phyloP scores from a whole-genome alignment of 1,139 yeast species.

The Lodderomyces metapsilosis region DNA sequence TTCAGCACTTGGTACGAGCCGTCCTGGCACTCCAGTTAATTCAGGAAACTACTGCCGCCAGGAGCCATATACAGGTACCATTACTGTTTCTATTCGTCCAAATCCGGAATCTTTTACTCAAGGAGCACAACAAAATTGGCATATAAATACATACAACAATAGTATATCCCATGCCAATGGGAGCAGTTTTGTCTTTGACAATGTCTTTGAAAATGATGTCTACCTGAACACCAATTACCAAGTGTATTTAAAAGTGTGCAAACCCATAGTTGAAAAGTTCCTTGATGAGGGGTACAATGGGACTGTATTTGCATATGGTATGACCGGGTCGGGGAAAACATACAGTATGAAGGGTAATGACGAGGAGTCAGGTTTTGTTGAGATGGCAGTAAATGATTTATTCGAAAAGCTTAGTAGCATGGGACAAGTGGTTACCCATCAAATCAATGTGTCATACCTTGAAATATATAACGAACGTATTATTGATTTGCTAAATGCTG shows the following conservation, averaged over 20 bases:
- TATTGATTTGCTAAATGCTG: slow-evolving; percentile 52
- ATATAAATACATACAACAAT: slow-evolving; percentile 33
- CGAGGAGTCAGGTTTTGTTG: slow-evolving; percentile 74
- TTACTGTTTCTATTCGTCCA: slow-evolving; percentile 54
- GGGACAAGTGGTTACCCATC: slow-evolving; percentile 21
- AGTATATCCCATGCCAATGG: slow-evolving; percentile 52
- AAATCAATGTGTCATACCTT: slow-evolving; percentile 65
- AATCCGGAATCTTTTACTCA: slow-evolving; percentile 41
- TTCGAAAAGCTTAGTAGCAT: slow-evolving; percentile 45
- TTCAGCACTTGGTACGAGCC: slow-evolving; percentile 17
- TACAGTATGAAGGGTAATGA: slow-evolving; percentile 81
- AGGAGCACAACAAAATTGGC: slow-evolving; percentile 36
- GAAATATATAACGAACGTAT: slow-evolving; percentile 91
- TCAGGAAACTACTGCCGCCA: slow-evolving; percentile 18
- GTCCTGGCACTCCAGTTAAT: slow-evolving; percentile 41
- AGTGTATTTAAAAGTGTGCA: slow-evolving; percentile 63
- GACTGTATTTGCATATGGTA: slow-evolving; percentile 89
- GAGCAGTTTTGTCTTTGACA: slow-evolving; percentile 65
- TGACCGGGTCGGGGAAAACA: slow-evolving; percentile 97
- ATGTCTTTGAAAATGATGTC: slow-evolving; percentile 56
- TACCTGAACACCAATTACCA: slow-evolving; percentile 45
- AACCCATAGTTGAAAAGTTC: slow-evolving; percentile 61
- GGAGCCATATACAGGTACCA: slow-evolving; percentile 51
- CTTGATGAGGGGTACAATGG: slow-evolving; percentile 77
- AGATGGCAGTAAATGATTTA: slow-evolving; percentile 67